A percentile compares a stretch with the other conserved stretches of the same genome.
These are phyloP conservation scores for Porphyra umbilicalis DNA, from an alignment of 31 red algal species.

Conservation along the genomic window DNA sequence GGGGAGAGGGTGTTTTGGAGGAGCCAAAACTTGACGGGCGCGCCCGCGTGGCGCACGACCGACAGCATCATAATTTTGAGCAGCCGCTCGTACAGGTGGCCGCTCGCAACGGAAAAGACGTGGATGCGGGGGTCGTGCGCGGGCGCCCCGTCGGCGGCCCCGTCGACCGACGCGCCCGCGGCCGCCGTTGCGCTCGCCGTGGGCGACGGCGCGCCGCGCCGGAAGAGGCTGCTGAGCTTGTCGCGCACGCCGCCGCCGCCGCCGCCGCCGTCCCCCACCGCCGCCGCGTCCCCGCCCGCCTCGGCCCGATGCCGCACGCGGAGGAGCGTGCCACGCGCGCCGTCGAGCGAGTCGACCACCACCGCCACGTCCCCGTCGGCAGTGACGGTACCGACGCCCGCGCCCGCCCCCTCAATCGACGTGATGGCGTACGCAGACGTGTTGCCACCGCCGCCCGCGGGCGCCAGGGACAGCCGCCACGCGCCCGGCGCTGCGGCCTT, in stretches of 20 bases:
- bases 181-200: background rate
- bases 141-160: background rate
- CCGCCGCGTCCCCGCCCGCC: background rate
- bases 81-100: conserved; percentile 85
- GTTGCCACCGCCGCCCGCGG: conserved; percentile 19
- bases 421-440: background rate
- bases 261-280: background rate
- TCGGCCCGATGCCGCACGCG: conserved; percentile 15
- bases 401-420: background rate
- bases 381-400: background rate
- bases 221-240: background rate
- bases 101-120: conserved; percentile 85
- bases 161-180: background rate
- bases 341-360: conserved; percentile 47
- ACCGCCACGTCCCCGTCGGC: conserved; percentile 33
- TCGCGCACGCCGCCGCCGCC: background rate
- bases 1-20: conserved; percentile 93
- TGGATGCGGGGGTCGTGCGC: conserved; percentile 20
- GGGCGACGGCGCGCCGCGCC: background rate
- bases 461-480: conserved; percentile 42
- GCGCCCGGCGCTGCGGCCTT: conserved; percentile 44
- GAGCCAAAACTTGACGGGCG: conserved; percentile 93
- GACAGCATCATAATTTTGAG: conserved; percentile 91
- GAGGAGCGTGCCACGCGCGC: conserved; percentile 46
- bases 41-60: conserved; percentile 43